phyloP scores from a whole-genome alignment of 1,284 basidiomycete species.

The Chalciporus sp. region DNA sequence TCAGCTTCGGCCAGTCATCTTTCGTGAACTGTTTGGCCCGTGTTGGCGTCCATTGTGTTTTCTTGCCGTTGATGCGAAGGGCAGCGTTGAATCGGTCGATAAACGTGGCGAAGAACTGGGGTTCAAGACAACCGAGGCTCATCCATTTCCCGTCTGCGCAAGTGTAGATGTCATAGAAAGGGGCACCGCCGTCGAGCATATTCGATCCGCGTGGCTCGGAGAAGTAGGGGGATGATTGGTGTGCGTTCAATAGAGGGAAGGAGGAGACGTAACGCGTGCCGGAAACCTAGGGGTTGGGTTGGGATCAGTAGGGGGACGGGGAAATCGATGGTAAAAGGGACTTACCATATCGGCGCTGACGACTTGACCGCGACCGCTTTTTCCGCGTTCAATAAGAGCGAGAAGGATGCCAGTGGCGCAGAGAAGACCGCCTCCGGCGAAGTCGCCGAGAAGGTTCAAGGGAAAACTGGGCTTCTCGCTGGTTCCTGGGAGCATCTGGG shows the following conservation, averaged over 20 bases:
- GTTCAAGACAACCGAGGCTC: conserved; percentile 76
- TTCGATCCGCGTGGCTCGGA: conserved; percentile 59
- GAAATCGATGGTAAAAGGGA: not conserved
- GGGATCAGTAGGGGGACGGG: not conserved
- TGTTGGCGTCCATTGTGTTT: conserved; percentile 55
- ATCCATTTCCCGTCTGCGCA: conserved; percentile 77
- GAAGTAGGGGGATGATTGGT: conserved; percentile 42
- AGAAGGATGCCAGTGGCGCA: conserved; percentile 77
- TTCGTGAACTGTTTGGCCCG: conserved; percentile 51
- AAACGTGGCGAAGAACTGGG: conserved; percentile 68
- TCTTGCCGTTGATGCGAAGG: conserved; percentile 45
- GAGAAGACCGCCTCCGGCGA: conserved; percentile 79
- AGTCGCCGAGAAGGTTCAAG: conserved; percentile 78
- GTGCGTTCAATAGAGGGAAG: conserved; percentile 63
- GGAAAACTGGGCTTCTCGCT: conserved; percentile 71
- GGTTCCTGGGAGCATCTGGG: conserved; percentile 69
- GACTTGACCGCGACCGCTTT: conserved; percentile 71
- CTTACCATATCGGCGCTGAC: conserved; percentile 79
- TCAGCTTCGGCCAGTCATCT: conserved; percentile 62
- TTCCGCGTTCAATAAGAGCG: conserved; percentile 68
- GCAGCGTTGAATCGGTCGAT: conserved; percentile 57
- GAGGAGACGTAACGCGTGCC: conserved; percentile 77
- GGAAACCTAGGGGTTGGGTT: conserved; percentile 55
- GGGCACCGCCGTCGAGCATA: conserved; percentile 76
- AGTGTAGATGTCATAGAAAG: conserved; percentile 77